Evolutionary conservation across 768 basidiomycete species (phyloP).

Genomic region (Guyanaporus albipodus): DNA sequence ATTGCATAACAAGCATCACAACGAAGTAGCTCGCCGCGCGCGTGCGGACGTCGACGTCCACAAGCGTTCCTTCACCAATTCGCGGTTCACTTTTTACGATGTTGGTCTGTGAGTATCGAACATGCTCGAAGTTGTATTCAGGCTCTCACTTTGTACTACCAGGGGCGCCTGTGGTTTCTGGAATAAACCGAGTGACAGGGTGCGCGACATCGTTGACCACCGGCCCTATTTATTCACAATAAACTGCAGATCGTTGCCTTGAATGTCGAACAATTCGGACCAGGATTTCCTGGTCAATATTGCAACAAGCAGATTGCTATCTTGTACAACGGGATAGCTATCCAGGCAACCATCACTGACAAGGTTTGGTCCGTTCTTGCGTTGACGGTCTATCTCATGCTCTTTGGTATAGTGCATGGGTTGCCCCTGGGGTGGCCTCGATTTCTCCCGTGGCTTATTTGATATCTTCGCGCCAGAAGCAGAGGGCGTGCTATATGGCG

Average conservation of each 20-base stretch:
- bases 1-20: constrained; percentile 33
- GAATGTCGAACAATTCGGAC: constrained; percentile 45
- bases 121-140: background rate
- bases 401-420: constrained; percentile 48
- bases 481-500: constrained; percentile 53
- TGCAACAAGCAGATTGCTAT: constrained; percentile 67
- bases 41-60: constrained; percentile 33
- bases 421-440: constrained; percentile 64
- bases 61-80: constrained; percentile 32
- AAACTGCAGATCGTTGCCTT: constrained; percentile 25
- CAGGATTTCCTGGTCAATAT: constrained; percentile 55
- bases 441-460: constrained; percentile 68
- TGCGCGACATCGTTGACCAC: background rate
- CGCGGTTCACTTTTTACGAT: constrained; percentile 53
- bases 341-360: constrained; percentile 56
- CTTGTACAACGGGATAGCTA: constrained; percentile 48
- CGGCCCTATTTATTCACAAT: background rate
- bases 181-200: constrained; percentile 33
- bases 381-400: too few relatives aligned
- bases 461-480: constrained; percentile 44
- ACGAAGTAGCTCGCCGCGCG: constrained; percentile 45
- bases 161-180: constrained; percentile 54
- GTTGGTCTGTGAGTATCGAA: constrained; percentile 42
- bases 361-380: constrained; percentile 36
- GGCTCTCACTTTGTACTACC: background rate